A percentile compares a stretch with the other conserved stretches of the same genome.
Evolutionary conservation across 768 basidiomycete species (phyloP).

Genomic region (Leccinum disarticulatum): DNA sequence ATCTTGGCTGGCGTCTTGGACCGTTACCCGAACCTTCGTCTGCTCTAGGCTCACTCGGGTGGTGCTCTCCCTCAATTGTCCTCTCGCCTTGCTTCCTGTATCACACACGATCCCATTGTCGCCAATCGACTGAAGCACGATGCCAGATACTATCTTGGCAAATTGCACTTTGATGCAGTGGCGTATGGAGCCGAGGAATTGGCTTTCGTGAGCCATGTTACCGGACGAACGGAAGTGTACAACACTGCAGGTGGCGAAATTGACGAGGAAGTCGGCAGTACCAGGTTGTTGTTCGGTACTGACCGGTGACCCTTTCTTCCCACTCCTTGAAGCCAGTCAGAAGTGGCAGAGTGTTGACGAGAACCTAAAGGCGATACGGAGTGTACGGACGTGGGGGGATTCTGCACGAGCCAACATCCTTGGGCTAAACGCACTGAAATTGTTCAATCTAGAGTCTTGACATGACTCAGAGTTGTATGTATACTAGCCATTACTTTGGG

Average conservation of each 20-base stretch:
- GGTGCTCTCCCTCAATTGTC: slow-evolving; percentile 83
- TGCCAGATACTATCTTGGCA: slow-evolving; percentile 79
- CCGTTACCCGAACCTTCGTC: slow-evolving; percentile 68
- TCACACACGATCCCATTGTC: slow-evolving; percentile 81
- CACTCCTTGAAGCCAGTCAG: slow-evolving; percentile 46
- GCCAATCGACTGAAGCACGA: slow-evolving; percentile 75
- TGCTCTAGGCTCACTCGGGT: slow-evolving; percentile 86
- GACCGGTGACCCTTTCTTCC: too few species aligned
- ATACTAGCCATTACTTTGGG: slow-evolving; percentile 36
- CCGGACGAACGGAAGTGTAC: too few species aligned
- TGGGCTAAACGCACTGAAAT: slow-evolving; percentile 68
- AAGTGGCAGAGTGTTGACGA: slow-evolving; percentile 87
- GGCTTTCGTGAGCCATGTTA: slow-evolving; percentile 68
- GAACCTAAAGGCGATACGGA: slow-evolving; percentile 76
- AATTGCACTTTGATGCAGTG: slow-evolving; percentile 81
- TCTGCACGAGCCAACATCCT: slow-evolving; percentile 67
- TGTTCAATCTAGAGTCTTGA: slow-evolving; percentile 55
- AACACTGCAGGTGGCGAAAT: too few species aligned
- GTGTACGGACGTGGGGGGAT: slow-evolving; percentile 8
- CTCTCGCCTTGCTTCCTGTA: slow-evolving; percentile 81
- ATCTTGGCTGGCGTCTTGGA: slow-evolving; percentile 83
- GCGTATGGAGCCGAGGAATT: slow-evolving; percentile 86
- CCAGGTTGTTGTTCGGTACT: too few species aligned
- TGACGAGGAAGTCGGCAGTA: too few species aligned
- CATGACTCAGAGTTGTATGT: slow-evolving; percentile 6